Base-by-base conservation (phyloP, 1,284 basidiomycete genomes). In the Irpex rosettiformis region DNA sequence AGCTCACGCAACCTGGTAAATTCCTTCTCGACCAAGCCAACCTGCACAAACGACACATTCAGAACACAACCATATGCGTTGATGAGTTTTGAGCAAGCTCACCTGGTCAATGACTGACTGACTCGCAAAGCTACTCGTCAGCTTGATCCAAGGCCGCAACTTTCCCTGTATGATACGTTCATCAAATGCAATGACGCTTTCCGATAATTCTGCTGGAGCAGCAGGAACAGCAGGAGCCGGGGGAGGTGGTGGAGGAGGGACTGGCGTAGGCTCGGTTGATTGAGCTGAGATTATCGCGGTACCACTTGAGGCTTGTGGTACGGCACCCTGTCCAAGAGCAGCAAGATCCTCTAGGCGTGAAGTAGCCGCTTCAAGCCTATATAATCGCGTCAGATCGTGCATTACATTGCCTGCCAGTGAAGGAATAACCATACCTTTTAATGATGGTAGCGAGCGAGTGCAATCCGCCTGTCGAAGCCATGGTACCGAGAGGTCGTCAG, bases 261-360 rank as follows among this genome's bases (percentile, higher is more conserved):
- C 72, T 1, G 77, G 69, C 13, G 77, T 69, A 6, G 74, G 69
- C 55, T 77, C 68, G 3, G 77, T 72, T 3, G 78, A 71, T 18
- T 80, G 67, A 22, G 77, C 72, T 18, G 75, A 67, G 48, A 51
- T 51, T 28, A 51, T 29, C 24, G 48, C 28, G 13, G 48, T 47
- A 47, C 45, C 48, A 47, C 70, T 70, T 4, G 69, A 66, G 24
- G 73, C 64, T 53, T 70, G 66, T 24, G 58, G 65, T 67, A 62
- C 71, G 6, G 66, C 56, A 27, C 70, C 68, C 29, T 66, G 65
- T 49, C 67, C 62, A 66, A 70, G 73, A 54, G 76, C 73, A 56
- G 89, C 91, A 61, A 98, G 81, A 71, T 99, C 96, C 75, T 99
- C 96, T 27, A 99, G 85, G 56, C 96, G 86, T 54, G 93, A 94